Evolutionary conservation across 2,329 filamentous ascomycete genomes (phyloP).

Genomic region (Scopulariopsis brevicaulis): DNA sequence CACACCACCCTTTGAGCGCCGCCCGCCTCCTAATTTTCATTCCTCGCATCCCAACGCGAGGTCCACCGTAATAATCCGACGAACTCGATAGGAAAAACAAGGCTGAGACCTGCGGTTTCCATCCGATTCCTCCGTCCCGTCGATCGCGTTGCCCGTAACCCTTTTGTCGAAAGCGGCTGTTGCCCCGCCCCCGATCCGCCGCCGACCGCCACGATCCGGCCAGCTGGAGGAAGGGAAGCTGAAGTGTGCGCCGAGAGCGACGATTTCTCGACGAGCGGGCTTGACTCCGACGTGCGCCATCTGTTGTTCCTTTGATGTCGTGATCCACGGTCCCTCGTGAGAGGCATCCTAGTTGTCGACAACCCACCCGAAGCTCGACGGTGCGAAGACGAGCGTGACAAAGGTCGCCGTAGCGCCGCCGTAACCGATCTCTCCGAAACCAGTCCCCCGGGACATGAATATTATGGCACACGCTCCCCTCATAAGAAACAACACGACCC

Average conservation of each 20-base stretch:
- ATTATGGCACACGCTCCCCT: slow-evolving; percentile 48
- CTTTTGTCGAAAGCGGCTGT: neutral
- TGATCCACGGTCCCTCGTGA: neutral
- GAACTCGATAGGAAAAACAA: neutral
- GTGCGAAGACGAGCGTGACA: neutral
- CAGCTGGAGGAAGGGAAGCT: neutral
- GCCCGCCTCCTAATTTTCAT: neutral
- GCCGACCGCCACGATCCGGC: neutral
- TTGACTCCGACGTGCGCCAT: neutral
- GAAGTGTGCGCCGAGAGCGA: neutral
- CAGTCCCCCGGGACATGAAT: slow-evolving; percentile 7
- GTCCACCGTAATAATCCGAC: neutral
- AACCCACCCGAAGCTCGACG: neutral
- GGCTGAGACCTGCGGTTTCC: neutral
- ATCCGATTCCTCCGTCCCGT: neutral
- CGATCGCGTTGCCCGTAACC: neutral
- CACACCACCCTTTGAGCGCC: neutral
- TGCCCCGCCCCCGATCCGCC: neutral
- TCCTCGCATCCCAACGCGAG: neutral
- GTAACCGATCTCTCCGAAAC: neutral
- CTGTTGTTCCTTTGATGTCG: neutral
- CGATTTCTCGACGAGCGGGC: neutral
- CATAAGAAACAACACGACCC: slow-evolving; percentile 46
- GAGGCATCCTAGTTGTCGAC: neutral
- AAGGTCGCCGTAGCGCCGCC: neutral